Evolutionary conservation across 176 grass and related monocot genomes (phyloP), one percentile per base, ranked within the genome.

Genomic region (maize (Zea mays)): DNA sequence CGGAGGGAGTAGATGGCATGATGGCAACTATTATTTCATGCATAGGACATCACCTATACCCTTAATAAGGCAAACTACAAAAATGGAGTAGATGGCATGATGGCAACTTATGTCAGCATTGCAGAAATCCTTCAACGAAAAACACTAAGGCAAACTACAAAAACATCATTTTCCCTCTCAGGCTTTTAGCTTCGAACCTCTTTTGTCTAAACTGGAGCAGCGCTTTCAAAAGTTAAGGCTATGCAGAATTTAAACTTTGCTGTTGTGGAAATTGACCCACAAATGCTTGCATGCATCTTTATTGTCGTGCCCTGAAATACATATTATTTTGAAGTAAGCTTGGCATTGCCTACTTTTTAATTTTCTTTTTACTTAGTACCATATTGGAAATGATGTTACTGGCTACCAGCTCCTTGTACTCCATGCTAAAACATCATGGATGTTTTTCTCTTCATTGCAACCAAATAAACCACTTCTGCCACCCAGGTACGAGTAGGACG

Each of bases 401-500:
- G 7, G 19, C 11, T 57, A 10, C 63, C 60, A 38, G 10, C 50
- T 76, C 14, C 43, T 6, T 75, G 5, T 36, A 60, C 42, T 39
- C 9, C 14, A 17, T 15, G 13, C 42, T 7, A 47, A 67, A 49
- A 68, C 43, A 80, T 49, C 38, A 33, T 44, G 8, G 14, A 60
- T 39, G 40, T 33, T 64, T 12, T 80, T 75, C 4, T 75, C 11
- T 45, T 68, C 13, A 46, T 55, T 74, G 37, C 38, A 65, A 65
- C 20, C 48, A 2, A 19, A 36, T 64, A 38, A 6, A 37, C 41
- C 6, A 15, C 7, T 81, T 52, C 14, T 83, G 41, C 50, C 59
- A 41, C 68, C 60, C 57, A 97, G 94, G 88, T 97, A 43, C 93
- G 90, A 82, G 88, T 86, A 36, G 94, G 91, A 64, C 74, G 79